These are phyloP conservation scores for Kwoniella dendrophila DNA, from an alignment of 768 basidiomycete species.

Conservation along the genomic window DNA sequence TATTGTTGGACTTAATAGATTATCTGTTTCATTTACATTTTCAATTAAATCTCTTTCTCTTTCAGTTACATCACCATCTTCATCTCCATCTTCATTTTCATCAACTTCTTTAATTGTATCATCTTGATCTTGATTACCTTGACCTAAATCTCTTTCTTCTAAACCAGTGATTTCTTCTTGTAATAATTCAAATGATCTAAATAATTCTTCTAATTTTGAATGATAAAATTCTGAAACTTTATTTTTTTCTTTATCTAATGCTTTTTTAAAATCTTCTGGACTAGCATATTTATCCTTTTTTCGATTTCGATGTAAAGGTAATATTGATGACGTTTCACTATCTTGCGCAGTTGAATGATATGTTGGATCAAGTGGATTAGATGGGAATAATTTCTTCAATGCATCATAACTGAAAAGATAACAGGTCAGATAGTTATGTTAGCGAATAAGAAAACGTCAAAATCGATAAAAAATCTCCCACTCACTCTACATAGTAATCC, in stretches of 20 bases:
- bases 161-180: slow-evolving; percentile 53
- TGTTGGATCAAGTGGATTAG: slow-evolving; percentile 51
- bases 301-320: slow-evolving; percentile 33
- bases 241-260: slow-evolving; percentile 77
- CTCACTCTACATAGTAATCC: slow-evolving; percentile 56
- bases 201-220: slow-evolving; percentile 71
- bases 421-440: background rate
- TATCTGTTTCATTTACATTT: slow-evolving; percentile 33
- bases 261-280: slow-evolving; percentile 65
- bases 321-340: slow-evolving; percentile 49
- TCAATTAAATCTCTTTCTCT: too few relatives aligned
- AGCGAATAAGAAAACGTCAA: background rate
- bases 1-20: slow-evolving; percentile 17
- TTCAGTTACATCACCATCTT: slow-evolving; percentile 10
- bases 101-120: slow-evolving; percentile 53
- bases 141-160: slow-evolving; percentile 52
- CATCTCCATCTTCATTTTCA: slow-evolving; percentile 41
- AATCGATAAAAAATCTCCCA: background rate
- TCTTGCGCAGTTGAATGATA: slow-evolving; percentile 47
- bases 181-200: slow-evolving; percentile 47
- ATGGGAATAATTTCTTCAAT: slow-evolving; percentile 57
- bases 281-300: slow-evolving; percentile 35
- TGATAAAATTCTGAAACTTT: slow-evolving; percentile 82
- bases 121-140: slow-evolving; percentile 47
- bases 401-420: slow-evolving; percentile 54